These are phyloP conservation scores for Eurotiales sp. DNA, from an alignment of 2,329 filamentous ascomycete genomes.

Conservation along the genomic window DNA sequence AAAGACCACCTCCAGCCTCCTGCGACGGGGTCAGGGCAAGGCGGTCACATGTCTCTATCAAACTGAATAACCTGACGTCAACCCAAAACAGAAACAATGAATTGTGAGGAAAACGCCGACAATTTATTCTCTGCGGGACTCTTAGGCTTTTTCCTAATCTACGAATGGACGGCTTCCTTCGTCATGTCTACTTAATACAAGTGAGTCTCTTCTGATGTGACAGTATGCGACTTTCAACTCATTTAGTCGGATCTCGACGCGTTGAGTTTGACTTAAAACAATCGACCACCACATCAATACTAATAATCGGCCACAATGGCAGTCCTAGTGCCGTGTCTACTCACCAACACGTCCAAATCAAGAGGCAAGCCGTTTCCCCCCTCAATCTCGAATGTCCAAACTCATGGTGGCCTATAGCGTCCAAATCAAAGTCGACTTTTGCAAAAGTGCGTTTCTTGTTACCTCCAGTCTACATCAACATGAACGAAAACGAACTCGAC, in stretches of 20 bases:
- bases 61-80: neutral
- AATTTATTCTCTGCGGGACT: neutral
- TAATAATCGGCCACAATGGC: neutral
- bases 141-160: neutral
- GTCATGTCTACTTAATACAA: too few species aligned
- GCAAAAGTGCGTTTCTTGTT: slow-evolving; percentile 9
- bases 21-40: too few species aligned
- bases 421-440: neutral
- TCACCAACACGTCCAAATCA: neutral
- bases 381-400: neutral
- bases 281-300: too few species aligned
- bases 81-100: neutral
- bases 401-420: neutral
- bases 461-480: neutral
- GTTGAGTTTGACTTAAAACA: too few species aligned
- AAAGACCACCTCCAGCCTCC: neutral
- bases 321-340: neutral
- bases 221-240: too few species aligned
- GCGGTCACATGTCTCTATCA: neutral
- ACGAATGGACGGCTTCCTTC: too few species aligned
- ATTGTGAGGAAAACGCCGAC: neutral
- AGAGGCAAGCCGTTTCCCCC: neutral
- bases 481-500: neutral
- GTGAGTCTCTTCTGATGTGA: too few species aligned
- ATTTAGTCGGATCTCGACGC: too few species aligned